phyloP scores from a whole-genome alignment of 2,329 filamentous ascomycete genomes.

The Decorospora gaudefroyi region DNA sequence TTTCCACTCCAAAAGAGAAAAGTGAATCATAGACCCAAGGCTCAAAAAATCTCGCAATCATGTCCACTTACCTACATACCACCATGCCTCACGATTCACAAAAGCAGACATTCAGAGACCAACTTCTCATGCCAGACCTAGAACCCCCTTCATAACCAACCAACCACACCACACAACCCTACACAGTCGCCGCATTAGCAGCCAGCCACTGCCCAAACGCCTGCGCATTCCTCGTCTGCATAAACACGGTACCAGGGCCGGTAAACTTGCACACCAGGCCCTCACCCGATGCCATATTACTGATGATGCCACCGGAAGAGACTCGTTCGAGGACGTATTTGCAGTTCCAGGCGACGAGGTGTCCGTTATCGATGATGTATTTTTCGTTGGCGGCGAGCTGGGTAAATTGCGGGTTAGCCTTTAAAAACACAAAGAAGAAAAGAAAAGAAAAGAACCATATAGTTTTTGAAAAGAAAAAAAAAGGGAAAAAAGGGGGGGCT shows the following conservation, averaged over 20 bases:
- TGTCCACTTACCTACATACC: too few relatives aligned
- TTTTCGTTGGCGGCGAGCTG: constrained; percentile 62
- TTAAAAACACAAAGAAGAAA: background rate
- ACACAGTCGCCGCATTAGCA: constrained; percentile 18
- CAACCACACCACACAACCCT: too few relatives aligned
- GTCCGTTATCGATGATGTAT: constrained; percentile 91
- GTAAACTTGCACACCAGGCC: constrained; percentile 94
- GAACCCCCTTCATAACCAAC: too few relatives aligned
- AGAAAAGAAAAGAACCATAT: background rate
- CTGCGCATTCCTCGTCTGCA: constrained; percentile 87
- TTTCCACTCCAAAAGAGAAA: too few relatives aligned
- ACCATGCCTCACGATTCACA: too few relatives aligned
- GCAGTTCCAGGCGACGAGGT: constrained; percentile 95
- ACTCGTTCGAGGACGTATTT: constrained; percentile 91
- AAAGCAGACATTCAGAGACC: too few relatives aligned
- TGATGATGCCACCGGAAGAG: constrained; percentile 89
- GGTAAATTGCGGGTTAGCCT: too few relatives aligned
- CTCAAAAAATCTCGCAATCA: too few relatives aligned
- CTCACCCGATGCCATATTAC: constrained; percentile 78
- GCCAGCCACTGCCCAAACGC: constrained; percentile 61
- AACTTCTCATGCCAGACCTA: too few relatives aligned
- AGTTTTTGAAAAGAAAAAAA: background rate
- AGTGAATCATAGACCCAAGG: too few relatives aligned
- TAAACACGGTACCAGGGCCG: constrained; percentile 82
- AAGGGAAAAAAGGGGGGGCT: too few relatives aligned